These are phyloP conservation scores for Halophytophthora polymorphica DNA, from an alignment of 352 stramenopile genomes.

Conservation along the genomic window DNA sequence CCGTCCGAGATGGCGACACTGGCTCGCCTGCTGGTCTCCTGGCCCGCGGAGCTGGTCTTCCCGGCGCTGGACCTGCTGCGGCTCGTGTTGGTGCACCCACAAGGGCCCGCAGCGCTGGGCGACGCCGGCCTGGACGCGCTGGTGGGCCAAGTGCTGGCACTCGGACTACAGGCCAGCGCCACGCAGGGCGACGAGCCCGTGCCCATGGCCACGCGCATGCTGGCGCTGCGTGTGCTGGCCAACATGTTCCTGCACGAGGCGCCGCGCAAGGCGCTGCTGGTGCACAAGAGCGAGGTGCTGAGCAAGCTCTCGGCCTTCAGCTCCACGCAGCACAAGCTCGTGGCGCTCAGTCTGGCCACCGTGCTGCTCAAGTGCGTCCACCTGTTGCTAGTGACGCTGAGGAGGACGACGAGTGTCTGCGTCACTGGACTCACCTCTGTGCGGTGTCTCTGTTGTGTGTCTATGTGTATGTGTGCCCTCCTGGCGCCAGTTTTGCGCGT, in stretches of 20 bases:
- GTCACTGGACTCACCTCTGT: too few species aligned
- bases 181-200: conserved; percentile 27
- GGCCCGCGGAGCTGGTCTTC: conserved; percentile 81
- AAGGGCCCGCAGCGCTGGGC: conserved; percentile 51
- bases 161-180: conserved; percentile 30
- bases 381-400: background rate
- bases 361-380: conserved; percentile 68
- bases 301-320: conserved; percentile 43
- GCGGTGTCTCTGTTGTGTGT: conserved; percentile 6
- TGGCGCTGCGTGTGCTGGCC: conserved; percentile 66
- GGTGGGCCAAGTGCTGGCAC: conserved; percentile 30
- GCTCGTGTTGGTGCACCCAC: conserved; percentile 87
- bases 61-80: conserved; percentile 91
- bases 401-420: too few species aligned
- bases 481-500: conserved; percentile 38
- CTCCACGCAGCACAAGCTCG: conserved; percentile 55
- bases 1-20: conserved; percentile 58
- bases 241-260: conserved; percentile 71
- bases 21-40: conserved; percentile 55
- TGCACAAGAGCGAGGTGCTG: conserved; percentile 54
- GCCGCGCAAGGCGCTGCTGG: conserved; percentile 41
- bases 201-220: conserved; percentile 67
- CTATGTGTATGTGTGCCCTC: conserved; percentile 2
- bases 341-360: conserved; percentile 64
- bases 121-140: conserved; percentile 31